phyloP scores from a whole-genome alignment of 2,329 filamentous ascomycete species.

The Sporothrix luriei region DNA sequence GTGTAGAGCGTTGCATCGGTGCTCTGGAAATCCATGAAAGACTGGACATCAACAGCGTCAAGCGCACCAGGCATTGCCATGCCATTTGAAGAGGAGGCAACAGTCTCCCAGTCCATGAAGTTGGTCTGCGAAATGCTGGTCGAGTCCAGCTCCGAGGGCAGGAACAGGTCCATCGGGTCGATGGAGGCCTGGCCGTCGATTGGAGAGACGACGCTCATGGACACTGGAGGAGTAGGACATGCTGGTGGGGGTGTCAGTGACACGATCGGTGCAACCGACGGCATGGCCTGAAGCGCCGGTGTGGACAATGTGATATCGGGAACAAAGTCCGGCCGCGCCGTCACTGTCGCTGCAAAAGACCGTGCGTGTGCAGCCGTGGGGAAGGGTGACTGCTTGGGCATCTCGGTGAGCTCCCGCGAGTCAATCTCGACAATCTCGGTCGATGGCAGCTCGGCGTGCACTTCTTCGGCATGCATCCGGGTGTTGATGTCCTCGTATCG shows the following conservation, averaged over 20 bases:
- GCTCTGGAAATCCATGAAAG: conserved; percentile 22
- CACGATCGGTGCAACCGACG: conserved; percentile 10
- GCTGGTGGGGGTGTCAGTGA: conserved; percentile 22
- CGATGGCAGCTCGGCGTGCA: conserved; percentile 50
- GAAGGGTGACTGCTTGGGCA: background rate
- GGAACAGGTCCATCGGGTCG: conserved; percentile 41
- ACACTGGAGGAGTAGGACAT: background rate
- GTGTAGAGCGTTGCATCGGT: conserved; percentile 13
- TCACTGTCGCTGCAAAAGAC: background rate
- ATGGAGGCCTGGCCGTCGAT: conserved; percentile 35
- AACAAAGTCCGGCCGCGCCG: conserved; percentile 11
- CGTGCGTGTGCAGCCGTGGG: background rate
- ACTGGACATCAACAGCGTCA: background rate
- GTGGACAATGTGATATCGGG: conserved; percentile 18
- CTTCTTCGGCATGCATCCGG: conserved; percentile 35
- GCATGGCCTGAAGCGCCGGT: conserved; percentile 6
- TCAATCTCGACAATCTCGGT: conserved; percentile 58
- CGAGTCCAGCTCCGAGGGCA: conserved; percentile 42
- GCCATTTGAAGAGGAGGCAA: background rate
- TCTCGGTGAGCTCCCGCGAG: conserved; percentile 48
- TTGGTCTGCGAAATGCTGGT: conserved; percentile 31
- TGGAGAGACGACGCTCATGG: conserved; percentile 5
- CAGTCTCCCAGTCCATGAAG: conserved; percentile 41
- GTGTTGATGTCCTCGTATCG: conserved; percentile 48
- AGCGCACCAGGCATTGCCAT: conserved; percentile 7